A percentile compares a stretch with the other conserved stretches of the same genome.
Evolutionary conservation across 2,329 filamentous ascomycete species (phyloP).

Genomic region (Arthrobotrys entomopaga): DNA sequence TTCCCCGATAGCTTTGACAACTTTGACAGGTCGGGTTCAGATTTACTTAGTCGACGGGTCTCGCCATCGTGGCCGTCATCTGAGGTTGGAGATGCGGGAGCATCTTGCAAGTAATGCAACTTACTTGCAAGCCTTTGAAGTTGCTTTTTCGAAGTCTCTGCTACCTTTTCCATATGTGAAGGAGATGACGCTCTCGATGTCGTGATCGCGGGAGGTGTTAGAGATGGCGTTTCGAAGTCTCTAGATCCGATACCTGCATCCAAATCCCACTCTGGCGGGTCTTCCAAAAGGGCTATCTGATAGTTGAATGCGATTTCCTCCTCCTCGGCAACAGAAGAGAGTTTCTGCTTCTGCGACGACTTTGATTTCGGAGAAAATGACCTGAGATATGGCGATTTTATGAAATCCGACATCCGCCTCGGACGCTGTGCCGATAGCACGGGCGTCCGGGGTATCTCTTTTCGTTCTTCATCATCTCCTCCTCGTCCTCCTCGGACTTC

Average conservation of each 20-base stretch:
- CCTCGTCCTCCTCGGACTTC: conserved; percentile 11
- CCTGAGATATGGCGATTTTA: conserved; percentile 45
- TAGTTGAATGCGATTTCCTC: conserved; percentile 53
- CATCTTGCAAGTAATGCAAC: conserved; percentile 43
- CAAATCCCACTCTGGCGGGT: conserved; percentile 53
- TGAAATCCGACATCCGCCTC: conserved; percentile 43
- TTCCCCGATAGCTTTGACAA: conserved; percentile 40
- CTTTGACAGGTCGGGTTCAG: conserved; percentile 43
- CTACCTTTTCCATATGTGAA: conserved; percentile 50
- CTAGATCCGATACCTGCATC: conserved; percentile 52
- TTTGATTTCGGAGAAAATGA: conserved; percentile 30
- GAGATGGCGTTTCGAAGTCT: conserved; percentile 51
- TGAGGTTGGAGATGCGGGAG: conserved; percentile 13
- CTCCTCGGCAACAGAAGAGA: conserved; percentile 42
- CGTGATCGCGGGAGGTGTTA: conserved; percentile 42
- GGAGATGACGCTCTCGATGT: conserved; percentile 46
- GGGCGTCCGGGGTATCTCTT: conserved; percentile 33
- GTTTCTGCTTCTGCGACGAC: conserved; percentile 27
- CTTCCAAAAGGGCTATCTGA: conserved; percentile 52
- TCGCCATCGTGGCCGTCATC: conserved; percentile 11
- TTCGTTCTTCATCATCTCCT: conserved; percentile 21
- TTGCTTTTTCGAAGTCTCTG: conserved; percentile 49
- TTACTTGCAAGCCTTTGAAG: conserved; percentile 44
- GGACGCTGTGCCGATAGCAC: conserved; percentile 47
- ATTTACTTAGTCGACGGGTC: conserved; percentile 39